Evolutionary conservation across 2,329 filamentous ascomycete species (phyloP).

Genomic region (Xylariaceae sp.): DNA sequence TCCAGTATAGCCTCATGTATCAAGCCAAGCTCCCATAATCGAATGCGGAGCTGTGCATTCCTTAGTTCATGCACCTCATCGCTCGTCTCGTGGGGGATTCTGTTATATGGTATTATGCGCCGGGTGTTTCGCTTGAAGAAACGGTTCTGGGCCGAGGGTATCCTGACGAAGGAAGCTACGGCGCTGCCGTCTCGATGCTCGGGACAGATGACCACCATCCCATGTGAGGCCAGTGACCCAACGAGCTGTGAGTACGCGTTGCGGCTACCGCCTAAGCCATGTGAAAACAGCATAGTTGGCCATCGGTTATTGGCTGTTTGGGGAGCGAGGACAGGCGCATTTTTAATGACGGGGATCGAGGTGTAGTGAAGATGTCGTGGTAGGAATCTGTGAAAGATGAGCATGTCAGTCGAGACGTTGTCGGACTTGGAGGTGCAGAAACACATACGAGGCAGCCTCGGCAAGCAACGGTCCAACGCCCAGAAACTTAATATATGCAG

Average conservation of each 20-base stretch:
- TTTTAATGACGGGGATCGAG: constrained; percentile 67
- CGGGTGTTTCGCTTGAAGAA: constrained; percentile 33
- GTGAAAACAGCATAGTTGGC: constrained; percentile 83
- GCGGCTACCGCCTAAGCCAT: constrained; percentile 75
- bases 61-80: constrained; percentile 63
- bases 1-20: constrained; percentile 64
- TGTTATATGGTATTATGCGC: constrained; percentile 43
- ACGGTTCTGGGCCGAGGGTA: constrained; percentile 46
- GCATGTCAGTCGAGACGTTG: neutral
- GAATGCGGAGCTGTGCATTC: constrained; percentile 68
- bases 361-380: constrained; percentile 71
- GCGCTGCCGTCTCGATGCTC: constrained; percentile 82
- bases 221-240: constrained; percentile 75
- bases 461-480: constrained; percentile 59
- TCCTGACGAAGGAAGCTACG: constrained; percentile 68
- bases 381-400: constrained; percentile 47
- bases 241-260: constrained; percentile 84
- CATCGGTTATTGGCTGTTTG: constrained; percentile 52
- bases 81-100: constrained; percentile 58
- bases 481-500: constrained; percentile 72
- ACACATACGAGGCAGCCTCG: constrained; percentile 55
- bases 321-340: constrained; percentile 59
- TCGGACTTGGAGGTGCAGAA: neutral
- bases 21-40: constrained; percentile 74
- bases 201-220: constrained; percentile 73